A percentile compares a stretch with the other conserved stretches of the same genome.
These are phyloP conservation scores for Domatiomyces catenatus DNA, from an alignment of 2,329 filamentous ascomycete genomes.

Conservation along the genomic window DNA sequence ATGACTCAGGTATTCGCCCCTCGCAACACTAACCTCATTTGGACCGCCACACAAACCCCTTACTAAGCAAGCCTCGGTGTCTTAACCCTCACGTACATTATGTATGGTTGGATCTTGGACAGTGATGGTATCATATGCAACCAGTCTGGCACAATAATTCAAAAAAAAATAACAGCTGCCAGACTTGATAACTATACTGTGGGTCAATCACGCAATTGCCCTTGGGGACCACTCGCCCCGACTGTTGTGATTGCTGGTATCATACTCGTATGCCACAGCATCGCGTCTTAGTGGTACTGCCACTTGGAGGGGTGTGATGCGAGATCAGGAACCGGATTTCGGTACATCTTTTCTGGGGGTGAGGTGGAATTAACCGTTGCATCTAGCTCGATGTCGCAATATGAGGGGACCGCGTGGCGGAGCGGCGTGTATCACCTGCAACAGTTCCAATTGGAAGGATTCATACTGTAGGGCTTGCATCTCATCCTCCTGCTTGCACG, in stretches of 20 bases:
- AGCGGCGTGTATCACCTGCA: not conserved
- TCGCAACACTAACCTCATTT: no score
- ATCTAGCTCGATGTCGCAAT: not conserved
- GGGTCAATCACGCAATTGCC: not conserved
- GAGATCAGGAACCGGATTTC: not conserved
- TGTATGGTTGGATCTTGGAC: not conserved
- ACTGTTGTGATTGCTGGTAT: no score
- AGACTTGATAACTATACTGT: not conserved
- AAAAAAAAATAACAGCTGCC: not conserved
- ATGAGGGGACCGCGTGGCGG: not conserved
- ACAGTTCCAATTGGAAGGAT: not conserved
- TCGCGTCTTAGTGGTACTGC: no score
- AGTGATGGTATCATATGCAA: not conserved
- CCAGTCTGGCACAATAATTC: not conserved
- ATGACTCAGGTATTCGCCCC: no score
- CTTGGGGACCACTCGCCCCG: not conserved
- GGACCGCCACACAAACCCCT: no score
- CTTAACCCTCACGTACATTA: not conserved
- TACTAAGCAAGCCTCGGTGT: no score
- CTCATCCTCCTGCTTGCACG: not conserved
- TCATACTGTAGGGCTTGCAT: no score
- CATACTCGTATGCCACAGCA: no score
- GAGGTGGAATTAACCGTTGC: not conserved
- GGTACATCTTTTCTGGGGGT: not conserved
- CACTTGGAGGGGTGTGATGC: not conserved